Conservation (phyloP, 768 basidiomycete species). For the Harrya chromipes region DNA sequence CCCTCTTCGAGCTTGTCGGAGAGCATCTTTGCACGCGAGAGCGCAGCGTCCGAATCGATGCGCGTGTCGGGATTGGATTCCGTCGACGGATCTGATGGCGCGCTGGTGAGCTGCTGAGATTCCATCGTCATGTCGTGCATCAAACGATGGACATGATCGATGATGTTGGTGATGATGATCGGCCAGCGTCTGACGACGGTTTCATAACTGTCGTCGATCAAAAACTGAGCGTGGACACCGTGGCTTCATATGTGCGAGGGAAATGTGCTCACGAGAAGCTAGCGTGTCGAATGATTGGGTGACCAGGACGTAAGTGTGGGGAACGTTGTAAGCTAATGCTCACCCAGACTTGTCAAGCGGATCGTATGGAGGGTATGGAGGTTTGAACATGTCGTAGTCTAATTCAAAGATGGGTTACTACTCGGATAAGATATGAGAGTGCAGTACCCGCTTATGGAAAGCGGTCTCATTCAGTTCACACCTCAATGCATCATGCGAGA, state of each 20-base stretch:
- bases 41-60: neutral
- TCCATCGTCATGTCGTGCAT: slow-evolving; percentile 60
- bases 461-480: neutral
- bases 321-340: slow-evolving; percentile 12
- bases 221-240: neutral
- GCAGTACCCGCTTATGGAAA: neutral
- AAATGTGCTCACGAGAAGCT: slow-evolving; percentile 60
- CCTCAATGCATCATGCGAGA: too few relatives aligned
- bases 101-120: slow-evolving; percentile 20
- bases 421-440: too few relatives aligned
- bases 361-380: slow-evolving; percentile 70
- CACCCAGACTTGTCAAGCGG: slow-evolving; percentile 67
- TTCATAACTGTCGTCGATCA: slow-evolving; percentile 51
- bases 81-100: too few relatives aligned
- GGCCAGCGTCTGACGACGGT: slow-evolving; percentile 82
- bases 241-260: too few relatives aligned
- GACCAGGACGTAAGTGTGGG: neutral
- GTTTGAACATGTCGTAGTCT: slow-evolving; percentile 35
- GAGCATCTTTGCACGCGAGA: slow-evolving; percentile 24
- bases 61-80: neutral
- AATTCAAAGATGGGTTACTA: neutral
- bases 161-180: slow-evolving; percentile 75
- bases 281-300: neutral
- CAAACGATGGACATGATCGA: slow-evolving; percentile 69
- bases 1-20: slow-evolving; percentile 65